Base-by-base conservation (phyloP, 371 early-diverging fungal species). In the Mucor velutinosus region DNA sequence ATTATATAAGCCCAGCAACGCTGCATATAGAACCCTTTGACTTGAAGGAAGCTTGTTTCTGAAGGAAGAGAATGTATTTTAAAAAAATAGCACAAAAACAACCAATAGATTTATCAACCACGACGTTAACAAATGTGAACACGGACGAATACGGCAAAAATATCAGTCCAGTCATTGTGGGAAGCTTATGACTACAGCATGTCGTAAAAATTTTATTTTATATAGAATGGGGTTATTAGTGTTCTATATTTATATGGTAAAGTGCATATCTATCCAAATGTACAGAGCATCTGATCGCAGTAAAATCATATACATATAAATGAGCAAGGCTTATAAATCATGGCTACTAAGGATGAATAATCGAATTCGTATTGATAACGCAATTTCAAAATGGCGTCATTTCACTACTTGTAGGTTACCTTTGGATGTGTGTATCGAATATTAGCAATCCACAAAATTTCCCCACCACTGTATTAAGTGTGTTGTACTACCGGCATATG, bases 181-280 rank as follows among this genome's bases (percentile, higher is more conserved):
- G 60, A 60, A 41, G 35, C 60, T 41, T 60, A 60, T 60, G 60
- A 60, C 60, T 60, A 60, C 19, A n/a, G 7, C 17, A 45, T 45
- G 45, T 45, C 17, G 19, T 19, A 45, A 7, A 33, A 30, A 33
- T 1, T 7, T 33, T 7, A 33, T 33, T 33, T 33, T 7, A 33
- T 7, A 33, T 7, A 3, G 33, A 33, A 7, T 33, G 7, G 33
- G 33, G 7, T 6, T 4, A 6, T 4, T 30, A 30, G 30, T 30
- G 6, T 30, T 30, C 19, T 19, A 4, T 19, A 45, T 45, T 7
- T 45, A 45, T 45, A n/a, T 37, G 12, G 37, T 37, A 14, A 14
- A 37, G 37, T 14, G 14, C 14, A 45, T 6, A n/a, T n/a, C 0
- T 45, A 45, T 19, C 6, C 7, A 43, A 19, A n/a, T n/a, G n/a